These are phyloP conservation scores for Tribonema minus DNA, from an alignment of 108 stramenopile species.

Conservation along the genomic window DNA sequence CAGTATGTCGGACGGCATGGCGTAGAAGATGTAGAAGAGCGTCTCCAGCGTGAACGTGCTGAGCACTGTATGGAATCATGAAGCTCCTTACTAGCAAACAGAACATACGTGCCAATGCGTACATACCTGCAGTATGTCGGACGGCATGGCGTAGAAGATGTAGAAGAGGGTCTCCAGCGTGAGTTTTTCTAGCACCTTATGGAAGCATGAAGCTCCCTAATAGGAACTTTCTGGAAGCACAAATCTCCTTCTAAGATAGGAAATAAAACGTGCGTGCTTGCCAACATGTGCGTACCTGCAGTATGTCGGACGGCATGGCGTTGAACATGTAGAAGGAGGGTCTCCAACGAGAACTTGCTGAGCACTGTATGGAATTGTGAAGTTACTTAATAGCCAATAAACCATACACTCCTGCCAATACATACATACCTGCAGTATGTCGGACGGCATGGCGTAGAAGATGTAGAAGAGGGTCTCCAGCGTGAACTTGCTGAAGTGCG, in stretches of 20 bases:
- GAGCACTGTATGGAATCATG: no score
- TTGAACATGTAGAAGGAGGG: slow-evolving; percentile 99
- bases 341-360: slow-evolving; percentile 91
- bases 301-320: slow-evolving; percentile 86
- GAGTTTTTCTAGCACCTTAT: no score
- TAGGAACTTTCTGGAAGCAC: no score
- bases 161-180: slow-evolving; percentile 97
- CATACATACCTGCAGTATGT: slow-evolving; percentile 69
- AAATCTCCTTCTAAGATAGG: no score
- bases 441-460: slow-evolving; percentile 94
- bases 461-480: slow-evolving; percentile 98
- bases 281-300: no score
- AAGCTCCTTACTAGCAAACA: no score
- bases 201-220: no score
- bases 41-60: no score
- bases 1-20: slow-evolving; percentile 87
- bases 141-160: slow-evolving; percentile 95
- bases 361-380: no score
- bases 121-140: slow-evolving; percentile 88
- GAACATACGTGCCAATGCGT: no score
- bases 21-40: slow-evolving; percentile 97
- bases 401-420: not conserved
- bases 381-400: not conserved
- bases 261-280: no score
- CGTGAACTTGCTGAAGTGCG: slow-evolving; percentile 89